phyloP scores from a whole-genome alignment of 805 yeast genomes.

The Myxozyma monticola region DNA sequence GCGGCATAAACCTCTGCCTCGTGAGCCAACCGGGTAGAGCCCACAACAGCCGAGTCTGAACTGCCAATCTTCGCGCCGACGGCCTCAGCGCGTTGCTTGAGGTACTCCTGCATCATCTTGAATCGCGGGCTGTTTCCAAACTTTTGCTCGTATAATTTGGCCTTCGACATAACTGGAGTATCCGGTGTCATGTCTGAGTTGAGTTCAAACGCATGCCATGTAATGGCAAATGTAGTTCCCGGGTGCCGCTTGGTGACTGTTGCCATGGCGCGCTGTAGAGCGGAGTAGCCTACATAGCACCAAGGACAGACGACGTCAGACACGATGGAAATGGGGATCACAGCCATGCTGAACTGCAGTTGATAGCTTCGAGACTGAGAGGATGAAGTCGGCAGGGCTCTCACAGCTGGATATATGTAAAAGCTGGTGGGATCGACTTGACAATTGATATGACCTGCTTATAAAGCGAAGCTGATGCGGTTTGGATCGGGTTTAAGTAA shows the following conservation, averaged over 20 bases:
- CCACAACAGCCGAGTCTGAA: constrained; percentile 9
- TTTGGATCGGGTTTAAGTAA: too few relatives aligned
- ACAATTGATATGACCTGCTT: too few relatives aligned
- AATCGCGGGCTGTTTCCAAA: constrained; percentile 18
- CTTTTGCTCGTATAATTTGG: not conserved
- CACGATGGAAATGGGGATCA: constrained; percentile 15
- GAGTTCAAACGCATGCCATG: constrained; percentile 26
- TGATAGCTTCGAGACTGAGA: too few relatives aligned
- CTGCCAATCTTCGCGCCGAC: constrained; percentile 16
- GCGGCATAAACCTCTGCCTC: constrained; percentile 17
- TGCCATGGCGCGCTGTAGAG: constrained; percentile 19
- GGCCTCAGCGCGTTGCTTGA: constrained; percentile 7
- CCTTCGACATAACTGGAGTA: constrained; percentile 12
- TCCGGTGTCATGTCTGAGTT: constrained; percentile 5
- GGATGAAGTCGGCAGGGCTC: too few relatives aligned
- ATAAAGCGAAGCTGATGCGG: too few relatives aligned
- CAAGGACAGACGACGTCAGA: constrained; percentile 28
- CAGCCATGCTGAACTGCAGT: too few relatives aligned
- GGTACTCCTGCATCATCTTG: constrained; percentile 10
- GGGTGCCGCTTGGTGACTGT: constrained; percentile 12
- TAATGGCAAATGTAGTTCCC: constrained; percentile 5
- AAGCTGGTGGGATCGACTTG: too few relatives aligned
- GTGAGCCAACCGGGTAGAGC: constrained; percentile 21
- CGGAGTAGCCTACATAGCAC: constrained; percentile 25
- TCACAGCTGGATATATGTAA: too few relatives aligned